These are phyloP conservation scores for Fallopia convolvulus DNA, from an alignment of 148 eudicot genomes.

Conservation along the genomic window DNA sequence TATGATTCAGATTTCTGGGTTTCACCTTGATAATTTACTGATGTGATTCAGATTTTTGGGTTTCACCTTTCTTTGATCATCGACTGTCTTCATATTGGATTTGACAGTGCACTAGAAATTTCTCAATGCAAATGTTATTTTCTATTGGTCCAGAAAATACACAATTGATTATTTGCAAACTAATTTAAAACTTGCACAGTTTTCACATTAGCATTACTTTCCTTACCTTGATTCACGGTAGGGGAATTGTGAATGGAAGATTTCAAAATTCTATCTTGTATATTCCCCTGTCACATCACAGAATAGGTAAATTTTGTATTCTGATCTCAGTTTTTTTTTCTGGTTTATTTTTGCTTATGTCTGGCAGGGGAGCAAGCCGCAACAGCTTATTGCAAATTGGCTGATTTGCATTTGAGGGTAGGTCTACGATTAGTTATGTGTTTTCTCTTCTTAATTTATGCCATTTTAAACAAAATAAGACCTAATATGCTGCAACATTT, in stretches of 20 bases:
- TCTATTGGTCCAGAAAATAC: too few species aligned
- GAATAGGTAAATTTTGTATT: neutral
- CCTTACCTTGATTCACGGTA: too few species aligned
- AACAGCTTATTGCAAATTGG: slow-evolving; percentile 26
- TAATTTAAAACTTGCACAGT: neutral
- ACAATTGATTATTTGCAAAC: neutral
- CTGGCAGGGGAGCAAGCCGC: slow-evolving; percentile 40
- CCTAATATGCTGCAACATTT: neutral
- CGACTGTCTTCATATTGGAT: neutral
- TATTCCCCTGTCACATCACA: too few species aligned
- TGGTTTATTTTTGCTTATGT: neutral
- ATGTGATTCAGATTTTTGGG: too few species aligned
- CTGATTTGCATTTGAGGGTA: slow-evolving; percentile 34
- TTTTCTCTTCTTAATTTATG: neutral
- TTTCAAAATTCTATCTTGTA: too few species aligned
- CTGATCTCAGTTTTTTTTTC: neutral
- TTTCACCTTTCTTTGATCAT: too few species aligned
- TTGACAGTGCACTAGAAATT: neutral
- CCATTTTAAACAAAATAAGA: neutral
- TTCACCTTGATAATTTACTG: too few species aligned
- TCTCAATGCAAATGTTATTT: neutral
- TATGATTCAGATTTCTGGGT: too few species aligned
- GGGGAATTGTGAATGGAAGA: too few species aligned
- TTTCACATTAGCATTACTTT: too few species aligned
- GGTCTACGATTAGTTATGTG: neutral